phyloP scores from a whole-genome alignment of 169 alveolate species.

The Plasmodium adleri region DNA sequence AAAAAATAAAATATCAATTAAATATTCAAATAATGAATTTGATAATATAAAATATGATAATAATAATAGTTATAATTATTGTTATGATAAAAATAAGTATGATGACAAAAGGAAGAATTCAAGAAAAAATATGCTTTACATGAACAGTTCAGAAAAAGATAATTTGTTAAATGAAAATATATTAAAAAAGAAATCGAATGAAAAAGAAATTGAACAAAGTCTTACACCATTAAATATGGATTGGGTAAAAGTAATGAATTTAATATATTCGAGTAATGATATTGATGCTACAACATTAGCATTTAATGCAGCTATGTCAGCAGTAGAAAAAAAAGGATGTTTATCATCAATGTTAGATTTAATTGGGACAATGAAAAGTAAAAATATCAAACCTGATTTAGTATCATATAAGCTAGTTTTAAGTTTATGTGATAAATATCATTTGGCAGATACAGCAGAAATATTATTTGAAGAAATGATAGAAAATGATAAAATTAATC shows the following conservation, averaged over 20 bases:
- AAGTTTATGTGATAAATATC: conserved; percentile 59
- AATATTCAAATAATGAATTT: too few relatives aligned
- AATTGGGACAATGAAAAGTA: conserved; percentile 67
- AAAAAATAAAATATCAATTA: too few relatives aligned
- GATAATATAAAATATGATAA: not conserved
- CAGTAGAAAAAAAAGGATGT: conserved; percentile 75
- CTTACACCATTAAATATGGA: conserved; percentile 57
- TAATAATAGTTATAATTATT: not conserved
- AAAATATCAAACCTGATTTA: conserved; percentile 75
- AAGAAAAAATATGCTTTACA: not conserved
- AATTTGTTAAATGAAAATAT: conserved; percentile 20
- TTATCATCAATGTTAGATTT: conserved; percentile 39
- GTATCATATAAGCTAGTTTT: conserved; percentile 55
- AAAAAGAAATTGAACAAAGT: conserved; percentile 64
- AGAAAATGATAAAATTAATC: conserved; percentile 56
- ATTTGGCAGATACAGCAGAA: conserved; percentile 64
- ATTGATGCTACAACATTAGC: conserved; percentile 57
- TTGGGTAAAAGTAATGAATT: conserved; percentile 72
- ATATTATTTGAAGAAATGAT: conserved; percentile 62
- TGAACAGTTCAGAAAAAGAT: not conserved
- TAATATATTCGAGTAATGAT: conserved; percentile 41
- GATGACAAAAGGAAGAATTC: not conserved
- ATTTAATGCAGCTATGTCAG: conserved; percentile 69
- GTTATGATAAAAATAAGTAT: not conserved
- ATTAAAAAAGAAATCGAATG: conserved; percentile 16